Base-by-base conservation (phyloP, 2,329 filamentous ascomycete genomes). In the Tolypocladium tundrense region DNA sequence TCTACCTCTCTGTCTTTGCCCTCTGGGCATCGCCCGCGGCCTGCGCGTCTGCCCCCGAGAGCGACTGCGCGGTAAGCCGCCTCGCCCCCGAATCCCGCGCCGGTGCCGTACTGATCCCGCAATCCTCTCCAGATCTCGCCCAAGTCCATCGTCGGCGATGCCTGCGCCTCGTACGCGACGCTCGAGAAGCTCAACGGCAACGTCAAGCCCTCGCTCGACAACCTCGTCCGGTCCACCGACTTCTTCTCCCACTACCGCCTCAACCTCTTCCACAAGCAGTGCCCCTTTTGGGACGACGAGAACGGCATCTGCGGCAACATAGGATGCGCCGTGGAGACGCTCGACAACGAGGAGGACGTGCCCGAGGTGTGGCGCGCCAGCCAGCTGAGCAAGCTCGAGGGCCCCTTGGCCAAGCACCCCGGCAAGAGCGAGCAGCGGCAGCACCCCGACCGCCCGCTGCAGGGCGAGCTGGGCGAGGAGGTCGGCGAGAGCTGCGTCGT, bases 231-330 rank as follows among this genome's bases (percentile, higher is more conserved):
- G 65, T 85, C 88, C 56, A 96, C 93, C 72, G 94, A 99, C 74
- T 99, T 97, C 81, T 99, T 99, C 75, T 93, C 93, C 56, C 91
- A 97, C 74, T 99, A 97, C 77, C 88, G 94, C 59, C 78, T 99
- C 52, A 97, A 97, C 71, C 82, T 99, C 24, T 99, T 91, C 74
- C 88, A 95, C 73, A 96, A 94, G 73, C 85, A 84, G 74, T 99
- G 94, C 69, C 94, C 94, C 0, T 99, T 97, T 72, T 99, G 94
- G 93, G 84, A 87, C 69, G 94, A 99, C 72, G 87, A 91, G 61
- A 88, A 88, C 73, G 90, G 90, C 72, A 90, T 97, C 81, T 99
- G 94, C 73, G 94, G 92, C 63, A 99, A 99, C 74, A 91, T 96
- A 65, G 94, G 92, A 24, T 99, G 94, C 71, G 90, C 93, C 13